Base-by-base conservation (phyloP, 2,329 filamentous ascomycete genomes). In the Ceratocystis destructans region DNA sequence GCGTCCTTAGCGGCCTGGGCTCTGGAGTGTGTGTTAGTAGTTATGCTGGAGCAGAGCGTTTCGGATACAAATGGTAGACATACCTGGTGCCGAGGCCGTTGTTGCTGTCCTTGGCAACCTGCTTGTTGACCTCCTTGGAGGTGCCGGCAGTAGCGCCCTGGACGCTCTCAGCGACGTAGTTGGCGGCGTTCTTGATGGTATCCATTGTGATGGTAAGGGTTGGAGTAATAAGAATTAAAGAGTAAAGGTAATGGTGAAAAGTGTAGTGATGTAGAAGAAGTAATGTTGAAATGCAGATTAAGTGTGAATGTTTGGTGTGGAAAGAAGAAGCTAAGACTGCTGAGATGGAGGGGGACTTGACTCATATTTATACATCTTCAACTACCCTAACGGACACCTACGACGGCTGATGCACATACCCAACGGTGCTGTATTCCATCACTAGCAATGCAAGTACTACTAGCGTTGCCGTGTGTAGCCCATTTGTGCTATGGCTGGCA, bases 111-210 rank as follows among this genome's bases (percentile, higher is more conserved):
- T 88, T 87, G 75, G 85, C 85, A 71, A 84, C 77, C 71, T 79
- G 74, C 83, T 88, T 88, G 83, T 88, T 88, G 79, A 79, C 78
- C 79, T 88, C 84, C 82, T 88, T 87, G 78, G 79, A 82, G 70
- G 81, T 79, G 72, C 79, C 79, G 69, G 80, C 77, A 70, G 78
- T 73, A 64, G 79, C 78, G 71, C 83, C 80, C 79, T 87, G 81
- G 73, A 87, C 74, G 71, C 78, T 78, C 81, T 88, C 86, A 71
- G 82, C 76, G 77, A 87, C 83, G 82, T 87, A 87, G 83, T 87
- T 87, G 78, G 77, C 81, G 74, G 80, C 81, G 77, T 87, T 83
- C 79, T 80, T 80, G 71, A 77, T 70, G 71, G 78, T 74, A 70
- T 83, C 80, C 80, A 83, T 82, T 76, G 70, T 76, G 73, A 73